Percentiles rank a stretch among this genome's conserved stretches.
Evolutionary conservation across 225 moss, liverwort and hornwort genomes (phyloP).

Genomic region (Neckera pumila): DNA sequence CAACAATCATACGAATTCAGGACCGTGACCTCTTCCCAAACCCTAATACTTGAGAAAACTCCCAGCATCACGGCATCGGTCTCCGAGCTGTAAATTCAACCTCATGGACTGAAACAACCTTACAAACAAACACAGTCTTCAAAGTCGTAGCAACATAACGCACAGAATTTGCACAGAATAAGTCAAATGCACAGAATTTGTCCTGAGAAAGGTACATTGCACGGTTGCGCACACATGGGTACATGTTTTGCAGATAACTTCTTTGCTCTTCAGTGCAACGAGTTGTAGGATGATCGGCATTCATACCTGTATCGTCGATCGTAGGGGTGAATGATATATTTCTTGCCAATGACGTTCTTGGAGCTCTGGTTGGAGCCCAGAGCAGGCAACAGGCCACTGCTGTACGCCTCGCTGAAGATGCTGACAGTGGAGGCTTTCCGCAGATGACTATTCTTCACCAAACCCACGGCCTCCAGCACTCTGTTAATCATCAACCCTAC

Average conservation of each 20-base stretch:
- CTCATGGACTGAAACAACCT: neutral
- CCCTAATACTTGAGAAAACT: neutral
- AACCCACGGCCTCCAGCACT: neutral
- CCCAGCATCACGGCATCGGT: neutral
- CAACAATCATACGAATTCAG: neutral
- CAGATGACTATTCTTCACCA: neutral
- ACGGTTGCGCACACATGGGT: neutral
- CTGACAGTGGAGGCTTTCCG: neutral
- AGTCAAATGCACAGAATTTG: neutral
- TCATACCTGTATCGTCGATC: slow-evolving; percentile 11
- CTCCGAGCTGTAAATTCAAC: neutral
- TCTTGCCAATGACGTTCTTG: slow-evolving; percentile 1
- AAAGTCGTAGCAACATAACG: neutral
- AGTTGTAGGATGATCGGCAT: neutral
- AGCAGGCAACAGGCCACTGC: slow-evolving; percentile 22
- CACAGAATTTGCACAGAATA: neutral
- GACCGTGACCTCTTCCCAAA: neutral
- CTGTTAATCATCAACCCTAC: neutral
- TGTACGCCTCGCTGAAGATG: neutral
- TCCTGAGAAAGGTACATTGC: neutral
- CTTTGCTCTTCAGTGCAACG: neutral
- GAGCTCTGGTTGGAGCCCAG: slow-evolving; percentile 19
- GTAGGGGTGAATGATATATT: slow-evolving; percentile 19
- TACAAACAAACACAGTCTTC: neutral
- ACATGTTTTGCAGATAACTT: neutral